Percentiles rank a stretch among this genome's conserved stretches.
Evolutionary conservation across 257 asterid species (phyloP).

Genomic region (Paraleonurus japonicus): DNA sequence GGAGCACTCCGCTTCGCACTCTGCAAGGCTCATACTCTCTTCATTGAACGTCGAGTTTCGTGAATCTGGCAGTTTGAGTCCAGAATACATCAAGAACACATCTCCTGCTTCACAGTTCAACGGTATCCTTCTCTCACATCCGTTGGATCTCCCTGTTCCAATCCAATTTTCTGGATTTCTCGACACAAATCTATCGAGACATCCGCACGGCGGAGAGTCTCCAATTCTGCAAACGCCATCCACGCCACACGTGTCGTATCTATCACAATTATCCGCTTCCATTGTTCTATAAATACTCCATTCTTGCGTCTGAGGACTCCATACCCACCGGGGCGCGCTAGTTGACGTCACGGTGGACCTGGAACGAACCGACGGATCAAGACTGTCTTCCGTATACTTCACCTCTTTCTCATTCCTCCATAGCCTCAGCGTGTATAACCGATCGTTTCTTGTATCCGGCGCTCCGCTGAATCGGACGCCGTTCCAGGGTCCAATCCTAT

Average conservation of each 20-base stretch:
- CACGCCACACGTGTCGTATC: constrained; percentile 38
- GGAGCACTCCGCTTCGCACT: constrained; percentile 33
- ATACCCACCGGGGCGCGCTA: constrained; percentile 35
- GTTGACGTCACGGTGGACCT: background rate
- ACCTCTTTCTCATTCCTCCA: constrained; percentile 13
- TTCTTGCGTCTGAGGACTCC: constrained; percentile 21
- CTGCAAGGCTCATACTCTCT: constrained; percentile 25
- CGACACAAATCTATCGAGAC: constrained; percentile 37
- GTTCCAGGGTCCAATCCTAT: constrained; percentile 45
- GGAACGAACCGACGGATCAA: constrained; percentile 12
- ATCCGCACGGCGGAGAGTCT: constrained; percentile 30
- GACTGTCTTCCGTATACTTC: background rate
- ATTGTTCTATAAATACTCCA: constrained; percentile 26
- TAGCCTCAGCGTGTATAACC: background rate
- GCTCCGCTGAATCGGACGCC: constrained; percentile 37
- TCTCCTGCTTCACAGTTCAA: background rate
- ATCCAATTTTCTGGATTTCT: constrained; percentile 10
- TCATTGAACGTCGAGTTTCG: constrained; percentile 22
- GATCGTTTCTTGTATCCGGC: background rate
- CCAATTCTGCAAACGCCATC: constrained; percentile 33
- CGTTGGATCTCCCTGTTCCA: constrained; percentile 27
- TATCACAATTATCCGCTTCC: constrained; percentile 35
- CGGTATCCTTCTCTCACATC: constrained; percentile 24
- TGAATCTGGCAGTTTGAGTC: constrained; percentile 27
- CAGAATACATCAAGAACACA: constrained; percentile 22